Conservation (phyloP, 2,329 filamentous ascomycete genomes). For the Helotiales sp. region DNA sequence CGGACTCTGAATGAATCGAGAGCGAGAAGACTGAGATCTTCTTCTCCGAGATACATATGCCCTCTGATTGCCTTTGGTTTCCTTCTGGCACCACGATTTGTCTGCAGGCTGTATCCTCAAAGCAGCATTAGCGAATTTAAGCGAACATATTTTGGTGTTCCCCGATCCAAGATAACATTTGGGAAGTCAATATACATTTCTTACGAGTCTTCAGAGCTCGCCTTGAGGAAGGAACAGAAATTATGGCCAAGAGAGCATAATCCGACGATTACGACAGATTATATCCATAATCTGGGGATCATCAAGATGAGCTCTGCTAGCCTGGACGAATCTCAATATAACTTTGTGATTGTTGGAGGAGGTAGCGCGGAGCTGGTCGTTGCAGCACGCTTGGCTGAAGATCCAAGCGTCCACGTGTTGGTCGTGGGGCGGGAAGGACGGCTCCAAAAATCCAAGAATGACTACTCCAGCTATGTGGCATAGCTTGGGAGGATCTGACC, state of each 20-base stretch:
- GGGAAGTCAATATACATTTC: too few species aligned
- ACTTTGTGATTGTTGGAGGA: background rate
- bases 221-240: too few species aligned
- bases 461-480: background rate
- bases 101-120: too few species aligned
- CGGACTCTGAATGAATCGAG: background rate
- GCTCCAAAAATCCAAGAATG: background rate
- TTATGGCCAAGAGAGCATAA: too few species aligned
- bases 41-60: background rate
- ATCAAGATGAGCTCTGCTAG: background rate
- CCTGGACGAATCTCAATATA: background rate
- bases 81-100: too few species aligned
- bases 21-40: background rate
- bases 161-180: too few species aligned
- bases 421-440: constrained; percentile 5
- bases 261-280: too few species aligned
- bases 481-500: background rate
- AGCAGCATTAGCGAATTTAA: too few species aligned
- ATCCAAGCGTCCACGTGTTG: background rate
- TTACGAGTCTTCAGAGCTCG: too few species aligned
- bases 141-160: too few species aligned
- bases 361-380: background rate
- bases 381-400: background rate
- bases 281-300: too few species aligned
- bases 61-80: background rate